These are phyloP conservation scores for Erodium texanum DNA, from an alignment of 441 rosid genomes.

Conservation along the genomic window DNA sequence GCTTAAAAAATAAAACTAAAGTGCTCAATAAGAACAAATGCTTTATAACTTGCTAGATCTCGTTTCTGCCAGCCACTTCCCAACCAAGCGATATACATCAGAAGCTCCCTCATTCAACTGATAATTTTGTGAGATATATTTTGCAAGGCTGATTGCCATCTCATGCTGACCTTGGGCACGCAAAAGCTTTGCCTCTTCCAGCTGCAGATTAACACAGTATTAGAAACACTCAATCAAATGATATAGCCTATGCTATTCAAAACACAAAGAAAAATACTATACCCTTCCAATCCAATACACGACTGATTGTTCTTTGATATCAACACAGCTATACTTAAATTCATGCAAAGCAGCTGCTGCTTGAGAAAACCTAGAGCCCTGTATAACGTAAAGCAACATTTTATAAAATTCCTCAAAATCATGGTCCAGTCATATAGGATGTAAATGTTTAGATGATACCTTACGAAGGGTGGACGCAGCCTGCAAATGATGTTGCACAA, in stretches of 20 bases:
- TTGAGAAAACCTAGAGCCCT: constrained; percentile 88
- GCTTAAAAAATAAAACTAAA: constrained; percentile 16
- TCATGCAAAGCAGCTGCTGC: constrained; percentile 85
- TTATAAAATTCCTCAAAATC: constrained; percentile 14
- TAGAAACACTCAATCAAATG: background rate
- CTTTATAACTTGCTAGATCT: constrained; percentile 84
- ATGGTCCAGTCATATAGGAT: constrained; percentile 16
- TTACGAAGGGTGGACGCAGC: constrained; percentile 88
- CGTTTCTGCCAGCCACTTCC: constrained; percentile 98
- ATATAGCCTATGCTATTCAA: background rate
- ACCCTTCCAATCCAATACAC: constrained; percentile 92
- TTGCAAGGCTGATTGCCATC: constrained; percentile 90
- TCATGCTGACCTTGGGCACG: constrained; percentile 93
- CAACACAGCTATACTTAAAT: constrained; percentile 58
- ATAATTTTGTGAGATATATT: constrained; percentile 62
- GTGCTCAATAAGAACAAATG: constrained; percentile 15
- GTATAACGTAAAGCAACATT: constrained; percentile 22
- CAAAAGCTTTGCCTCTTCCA: constrained; percentile 92
- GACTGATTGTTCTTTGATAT: constrained; percentile 38
- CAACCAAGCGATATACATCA: constrained; percentile 75
- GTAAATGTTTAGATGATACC: constrained; percentile 34
- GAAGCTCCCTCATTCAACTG: constrained; percentile 58
- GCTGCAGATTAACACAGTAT: constrained; percentile 33
- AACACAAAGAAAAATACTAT: constrained; percentile 14
- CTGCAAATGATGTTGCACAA: constrained; percentile 73